Percentiles rank a stretch among this genome's conserved stretches.
These are phyloP conservation scores for Kalmanozyma brasiliensis DNA, from an alignment of 1,284 basidiomycete species.

Conservation along the genomic window DNA sequence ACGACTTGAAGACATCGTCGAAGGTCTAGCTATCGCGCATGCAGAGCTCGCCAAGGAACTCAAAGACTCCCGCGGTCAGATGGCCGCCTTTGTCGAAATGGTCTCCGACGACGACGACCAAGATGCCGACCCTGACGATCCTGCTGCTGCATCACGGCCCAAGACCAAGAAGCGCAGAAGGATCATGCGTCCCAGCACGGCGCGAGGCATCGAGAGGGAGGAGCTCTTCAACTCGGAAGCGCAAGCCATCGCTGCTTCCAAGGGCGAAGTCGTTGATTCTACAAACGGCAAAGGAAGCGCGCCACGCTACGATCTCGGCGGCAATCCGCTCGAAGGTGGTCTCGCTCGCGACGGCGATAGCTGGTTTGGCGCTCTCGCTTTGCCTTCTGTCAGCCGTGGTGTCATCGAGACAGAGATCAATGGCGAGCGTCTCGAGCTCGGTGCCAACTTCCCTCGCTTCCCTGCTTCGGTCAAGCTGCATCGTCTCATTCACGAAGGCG, in stretches of 20 bases:
- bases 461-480: slow-evolving; percentile 61
- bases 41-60: slow-evolving; percentile 58
- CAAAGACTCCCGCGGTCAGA: slow-evolving; percentile 36
- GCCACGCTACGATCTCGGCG: slow-evolving; percentile 43
- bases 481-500: slow-evolving; percentile 63
- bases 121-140: slow-evolving; percentile 24
- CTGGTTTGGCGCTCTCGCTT: slow-evolving; percentile 63
- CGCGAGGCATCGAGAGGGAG: slow-evolving; percentile 58
- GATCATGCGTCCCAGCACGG: slow-evolving; percentile 46
- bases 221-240: slow-evolving; percentile 58
- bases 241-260: slow-evolving; percentile 45
- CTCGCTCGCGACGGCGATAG: slow-evolving; percentile 60
- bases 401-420: slow-evolving; percentile 62
- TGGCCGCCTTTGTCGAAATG: slow-evolving; percentile 46
- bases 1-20: slow-evolving; percentile 63
- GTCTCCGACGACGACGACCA: slow-evolving; percentile 46
- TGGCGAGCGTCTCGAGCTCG: slow-evolving; percentile 62
- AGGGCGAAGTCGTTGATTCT: slow-evolving; percentile 48
- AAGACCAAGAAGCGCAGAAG: slow-evolving; percentile 45
- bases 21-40: slow-evolving; percentile 62
- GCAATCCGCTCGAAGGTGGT: slow-evolving; percentile 60
- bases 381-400: slow-evolving; percentile 61
- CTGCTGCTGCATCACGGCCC: slow-evolving; percentile 14
- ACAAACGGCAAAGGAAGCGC: slow-evolving; percentile 19
- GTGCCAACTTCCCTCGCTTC: slow-evolving; percentile 59